Evolutionary conservation across 805 yeast genomes (phyloP).

Genomic region (Myxozyma udenii): DNA sequence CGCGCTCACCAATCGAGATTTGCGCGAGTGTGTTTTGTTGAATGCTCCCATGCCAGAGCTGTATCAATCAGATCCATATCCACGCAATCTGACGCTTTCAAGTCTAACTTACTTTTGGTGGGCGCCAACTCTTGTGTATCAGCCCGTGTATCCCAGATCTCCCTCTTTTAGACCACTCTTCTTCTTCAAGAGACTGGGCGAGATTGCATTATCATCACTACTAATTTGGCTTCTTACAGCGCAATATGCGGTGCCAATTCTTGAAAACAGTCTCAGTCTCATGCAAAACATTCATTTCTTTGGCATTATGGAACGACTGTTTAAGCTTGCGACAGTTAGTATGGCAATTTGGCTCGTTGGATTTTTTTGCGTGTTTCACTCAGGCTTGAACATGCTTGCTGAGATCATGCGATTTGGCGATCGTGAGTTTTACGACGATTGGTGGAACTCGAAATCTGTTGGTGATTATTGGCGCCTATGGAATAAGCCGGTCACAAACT

Average conservation of each 20-base stretch:
- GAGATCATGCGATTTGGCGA: constrained; percentile 47
- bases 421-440: constrained; percentile 47
- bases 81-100: constrained; percentile 41
- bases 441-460: constrained; percentile 53
- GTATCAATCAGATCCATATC: constrained; percentile 41
- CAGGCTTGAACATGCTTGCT: constrained; percentile 44
- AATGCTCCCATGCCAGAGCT: constrained; percentile 36
- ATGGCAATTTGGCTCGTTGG: constrained; percentile 47
- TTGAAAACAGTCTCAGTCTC: constrained; percentile 39
- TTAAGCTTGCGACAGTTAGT: constrained; percentile 43
- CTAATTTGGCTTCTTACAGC: constrained; percentile 42
- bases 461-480: constrained; percentile 49
- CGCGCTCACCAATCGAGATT: constrained; percentile 46
- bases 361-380: constrained; percentile 45
- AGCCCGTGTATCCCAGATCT: constrained; percentile 47
- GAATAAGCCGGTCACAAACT: constrained; percentile 47
- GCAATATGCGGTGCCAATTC: constrained; percentile 47
- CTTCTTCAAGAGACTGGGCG: constrained; percentile 39
- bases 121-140: constrained; percentile 50
- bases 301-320: constrained; percentile 39
- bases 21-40: constrained; percentile 36
- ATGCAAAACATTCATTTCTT: constrained; percentile 33
- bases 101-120: constrained; percentile 44
- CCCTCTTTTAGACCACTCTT: constrained; percentile 37
- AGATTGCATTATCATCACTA: constrained; percentile 37